These are phyloP conservation scores for Xanthoparmelia taractica DNA, from an alignment of 495 filamentous ascomycete species.

Conservation along the genomic window DNA sequence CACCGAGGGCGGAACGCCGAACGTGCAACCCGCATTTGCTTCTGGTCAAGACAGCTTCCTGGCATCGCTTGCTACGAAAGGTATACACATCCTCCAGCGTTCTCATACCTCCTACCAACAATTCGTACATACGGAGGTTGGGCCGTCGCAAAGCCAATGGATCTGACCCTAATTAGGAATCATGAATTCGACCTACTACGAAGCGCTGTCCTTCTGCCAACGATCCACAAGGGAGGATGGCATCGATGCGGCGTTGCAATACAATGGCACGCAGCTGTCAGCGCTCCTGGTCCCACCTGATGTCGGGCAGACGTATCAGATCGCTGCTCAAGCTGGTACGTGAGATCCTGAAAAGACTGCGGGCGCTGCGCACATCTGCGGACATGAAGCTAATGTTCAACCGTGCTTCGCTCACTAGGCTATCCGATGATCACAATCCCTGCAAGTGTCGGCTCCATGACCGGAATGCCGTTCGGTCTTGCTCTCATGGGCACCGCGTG, in stretches of 20 bases:
- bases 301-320: conserved; percentile 53
- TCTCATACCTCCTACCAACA: not conserved
- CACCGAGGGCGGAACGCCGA: conserved; percentile 60
- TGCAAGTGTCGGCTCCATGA: conserved; percentile 43
- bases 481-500: conserved; percentile 60
- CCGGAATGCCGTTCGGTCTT: conserved; percentile 64
- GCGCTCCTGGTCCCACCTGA: conserved; percentile 61
- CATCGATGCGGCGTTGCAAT: conserved; percentile 57
- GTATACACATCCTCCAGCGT: not conserved
- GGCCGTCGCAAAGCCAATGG: not conserved
- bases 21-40: conserved; percentile 55
- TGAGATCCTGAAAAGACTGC: conserved; percentile 32
- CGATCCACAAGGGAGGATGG: conserved; percentile 52
- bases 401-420: conserved; percentile 36
- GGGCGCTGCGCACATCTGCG: too few relatives aligned
- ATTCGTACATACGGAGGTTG: not conserved
- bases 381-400: conserved; percentile 28
- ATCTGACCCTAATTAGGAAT: conserved; percentile 28
- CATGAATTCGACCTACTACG: conserved; percentile 57
- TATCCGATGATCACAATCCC: conserved; percentile 68
- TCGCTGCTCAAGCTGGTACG: conserved; percentile 41
- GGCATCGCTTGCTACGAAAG: conserved; percentile 50
- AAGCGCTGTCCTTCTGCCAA: conserved; percentile 55
- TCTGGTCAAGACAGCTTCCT: conserved; percentile 65
- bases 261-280: conserved; percentile 43